Base-by-base conservation (phyloP, 2,329 filamentous ascomycete species). In the Sclerotinia sclerotiorum region DNA sequence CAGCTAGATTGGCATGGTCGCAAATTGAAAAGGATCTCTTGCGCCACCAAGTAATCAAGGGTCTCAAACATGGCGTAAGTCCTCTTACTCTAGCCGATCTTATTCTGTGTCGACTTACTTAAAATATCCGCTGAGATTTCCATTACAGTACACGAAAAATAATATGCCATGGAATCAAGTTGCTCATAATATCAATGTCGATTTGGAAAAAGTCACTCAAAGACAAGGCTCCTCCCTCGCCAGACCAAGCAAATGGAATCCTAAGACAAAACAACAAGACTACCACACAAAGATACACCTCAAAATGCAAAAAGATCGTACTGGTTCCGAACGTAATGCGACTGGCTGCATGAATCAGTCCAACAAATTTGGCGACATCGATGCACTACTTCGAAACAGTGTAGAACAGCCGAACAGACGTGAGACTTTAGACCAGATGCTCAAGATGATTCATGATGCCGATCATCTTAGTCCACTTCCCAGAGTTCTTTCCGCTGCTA, bases 1-100 rank as follows among this genome's bases (percentile, higher is more conserved):
- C 17, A 2, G 46, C 55, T 1, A 35, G 57, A 19, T n/a, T 44
- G 15, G 42, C 48, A 7, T 72, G 66, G 66, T 67, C 68, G 2
- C 46, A 69, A 60, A 35, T 24, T 2, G 69, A 72, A 11, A 68
- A 64, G 11, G 56, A 71, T 13, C 29, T 64, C 6, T n/a, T 68
- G 5, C 52, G 32, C n/a, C 49, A 64, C 17, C 35, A 65, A 39
- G 51, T 68, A 13, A 56, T 55, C 5, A n/a, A 44, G 8, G 58
- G 39, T 17, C 56, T 68, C 11, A 6, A 55, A 21, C 7, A 64
- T n/a, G 51, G 29, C 24, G 56, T 63, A 15, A 63, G 57, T 44
- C 0, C 21, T n/a, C 10, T n/a, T 3, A 15, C 10, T 32, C 19
- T 10, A 15, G 17, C 39, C 11, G 13, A 11, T n/a, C 21, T 5